These are phyloP conservation scores for Pseudopediastrum boryanum DNA, from an alignment of 139 green algal species.

Conservation along the genomic window DNA sequence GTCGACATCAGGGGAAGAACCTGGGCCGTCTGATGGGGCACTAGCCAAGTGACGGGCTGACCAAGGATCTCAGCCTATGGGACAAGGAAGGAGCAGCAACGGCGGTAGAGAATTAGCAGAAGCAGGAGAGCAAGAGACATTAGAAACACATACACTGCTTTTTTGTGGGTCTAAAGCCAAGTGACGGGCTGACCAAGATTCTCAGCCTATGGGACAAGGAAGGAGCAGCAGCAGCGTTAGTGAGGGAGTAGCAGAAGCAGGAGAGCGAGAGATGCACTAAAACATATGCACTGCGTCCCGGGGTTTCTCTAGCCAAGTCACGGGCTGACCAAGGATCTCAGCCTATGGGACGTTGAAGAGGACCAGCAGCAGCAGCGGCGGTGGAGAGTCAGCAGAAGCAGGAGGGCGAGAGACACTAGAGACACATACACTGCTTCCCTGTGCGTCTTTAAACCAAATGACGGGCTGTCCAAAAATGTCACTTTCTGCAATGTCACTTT, in stretches of 20 bases:
- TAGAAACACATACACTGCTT: conserved; percentile 75
- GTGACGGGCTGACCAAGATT: conserved; percentile 91
- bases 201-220: conserved; percentile 85
- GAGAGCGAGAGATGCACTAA: too few relatives aligned
- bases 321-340: conserved; percentile 86
- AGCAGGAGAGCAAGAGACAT: too few relatives aligned
- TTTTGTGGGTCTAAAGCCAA: conserved; percentile 94
- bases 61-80: conserved; percentile 90
- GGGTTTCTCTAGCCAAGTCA: conserved; percentile 98
- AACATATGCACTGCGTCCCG: conserved; percentile 73
- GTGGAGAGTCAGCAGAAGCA: too few relatives aligned
- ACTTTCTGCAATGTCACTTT: too few relatives aligned
- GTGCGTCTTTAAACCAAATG: conserved; percentile 97
- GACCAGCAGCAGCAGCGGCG: too few relatives aligned
- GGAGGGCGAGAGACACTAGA: too few relatives aligned
- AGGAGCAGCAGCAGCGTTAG: too few relatives aligned
- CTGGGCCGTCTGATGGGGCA: conserved; percentile 88
- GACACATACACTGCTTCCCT: conserved; percentile 73
- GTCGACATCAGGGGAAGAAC: conserved; percentile 91
- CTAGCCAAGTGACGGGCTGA: conserved; percentile 94
- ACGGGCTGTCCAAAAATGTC: conserved; percentile 90
- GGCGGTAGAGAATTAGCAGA: too few relatives aligned
- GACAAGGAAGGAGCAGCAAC: too few relatives aligned
- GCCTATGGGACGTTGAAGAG: conserved; percentile 81
- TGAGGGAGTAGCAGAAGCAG: too few relatives aligned